A percentile compares a stretch with the other conserved stretches of the same genome.
These are phyloP conservation scores for Stachybotrys echinatus DNA, from an alignment of 2,329 filamentous ascomycete genomes.

Conservation along the genomic window DNA sequence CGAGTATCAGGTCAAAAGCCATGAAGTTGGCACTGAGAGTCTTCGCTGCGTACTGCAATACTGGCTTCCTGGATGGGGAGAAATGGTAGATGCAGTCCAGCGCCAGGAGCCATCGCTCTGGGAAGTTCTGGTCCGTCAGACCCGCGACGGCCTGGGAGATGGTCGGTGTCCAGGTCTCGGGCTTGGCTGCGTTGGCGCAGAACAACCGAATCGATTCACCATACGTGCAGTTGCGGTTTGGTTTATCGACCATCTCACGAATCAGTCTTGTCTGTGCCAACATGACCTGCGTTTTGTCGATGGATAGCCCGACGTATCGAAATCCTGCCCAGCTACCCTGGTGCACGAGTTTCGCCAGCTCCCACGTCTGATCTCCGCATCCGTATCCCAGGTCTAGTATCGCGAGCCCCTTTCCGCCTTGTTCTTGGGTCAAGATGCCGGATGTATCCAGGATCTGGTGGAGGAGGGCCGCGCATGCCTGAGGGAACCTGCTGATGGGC, in stretches of 20 bases:
- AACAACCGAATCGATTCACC: conserved; percentile 31
- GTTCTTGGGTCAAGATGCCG: conserved; percentile 21
- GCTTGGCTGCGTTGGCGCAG: conserved; percentile 43
- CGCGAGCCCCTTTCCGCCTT: conserved; percentile 14
- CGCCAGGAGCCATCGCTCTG: conserved; percentile 45
- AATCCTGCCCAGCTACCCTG: conserved; percentile 18
- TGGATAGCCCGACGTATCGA: conserved; percentile 48
- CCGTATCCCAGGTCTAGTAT: conserved; percentile 53
- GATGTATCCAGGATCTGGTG: conserved; percentile 38
- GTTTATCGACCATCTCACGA: conserved; percentile 12
- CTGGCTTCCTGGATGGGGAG: conserved; percentile 40
- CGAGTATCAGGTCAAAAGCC: conserved; percentile 48
- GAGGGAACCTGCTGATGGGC: conserved; percentile 29
- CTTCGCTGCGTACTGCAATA: conserved; percentile 35
- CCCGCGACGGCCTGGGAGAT: conserved; percentile 18
- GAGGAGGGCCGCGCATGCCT: conserved; percentile 45
- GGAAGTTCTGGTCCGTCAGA: conserved; percentile 15
- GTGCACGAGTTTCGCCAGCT: conserved; percentile 28
- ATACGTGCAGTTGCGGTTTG: background rate
- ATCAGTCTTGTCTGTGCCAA: conserved; percentile 24
- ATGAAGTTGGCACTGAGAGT: conserved; percentile 43
- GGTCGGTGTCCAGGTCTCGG: conserved; percentile 30
- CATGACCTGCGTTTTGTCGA: conserved; percentile 39
- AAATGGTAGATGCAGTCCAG: conserved; percentile 56
- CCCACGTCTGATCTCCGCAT: conserved; percentile 52